A percentile compares a stretch with the other conserved stretches of the same genome.
Conservation (phyloP, 2,329 filamentous ascomycete species). For the Penicillium sp. region DNA sequence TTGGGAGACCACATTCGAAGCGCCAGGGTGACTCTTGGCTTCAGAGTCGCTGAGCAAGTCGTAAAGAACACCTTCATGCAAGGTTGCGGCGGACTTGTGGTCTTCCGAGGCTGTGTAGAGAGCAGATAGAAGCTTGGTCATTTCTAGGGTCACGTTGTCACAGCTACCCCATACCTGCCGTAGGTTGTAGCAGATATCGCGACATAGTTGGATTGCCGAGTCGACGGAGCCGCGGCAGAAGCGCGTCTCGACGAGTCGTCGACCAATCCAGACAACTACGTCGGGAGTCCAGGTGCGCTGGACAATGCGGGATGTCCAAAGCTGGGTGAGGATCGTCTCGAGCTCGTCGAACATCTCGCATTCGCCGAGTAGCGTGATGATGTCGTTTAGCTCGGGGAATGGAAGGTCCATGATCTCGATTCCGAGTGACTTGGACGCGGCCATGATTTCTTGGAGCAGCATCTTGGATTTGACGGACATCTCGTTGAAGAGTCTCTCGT, state of each 20-base stretch:
- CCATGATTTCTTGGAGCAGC: constrained; percentile 35
- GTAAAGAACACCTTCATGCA: constrained; percentile 32
- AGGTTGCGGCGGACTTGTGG: constrained; percentile 28
- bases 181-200: constrained; percentile 57
- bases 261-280: constrained; percentile 53
- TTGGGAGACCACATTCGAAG: constrained; percentile 26
- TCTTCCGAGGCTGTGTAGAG: constrained; percentile 46
- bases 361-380: constrained; percentile 38
- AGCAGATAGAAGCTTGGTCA: constrained; percentile 50
- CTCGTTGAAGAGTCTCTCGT: constrained; percentile 25
- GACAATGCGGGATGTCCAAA: constrained; percentile 49
- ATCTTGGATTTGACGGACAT: constrained; percentile 36
- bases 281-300: constrained; percentile 47
- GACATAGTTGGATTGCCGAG: constrained; percentile 48
- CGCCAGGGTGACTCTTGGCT: constrained; percentile 18
- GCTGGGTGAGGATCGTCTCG: constrained; percentile 42
- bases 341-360: constrained; percentile 39
- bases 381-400: constrained; percentile 36
- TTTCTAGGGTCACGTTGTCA: constrained; percentile 49
- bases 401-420: constrained; percentile 37
- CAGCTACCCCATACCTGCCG: constrained; percentile 52
- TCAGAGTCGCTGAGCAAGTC: constrained; percentile 30
- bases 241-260: constrained; percentile 52
- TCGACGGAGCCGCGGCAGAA: constrained; percentile 49
- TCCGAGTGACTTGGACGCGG: constrained; percentile 27